Evolutionary conservation across 805 yeast species (phyloP).

Genomic region (Teunomyces funiuensis): DNA sequence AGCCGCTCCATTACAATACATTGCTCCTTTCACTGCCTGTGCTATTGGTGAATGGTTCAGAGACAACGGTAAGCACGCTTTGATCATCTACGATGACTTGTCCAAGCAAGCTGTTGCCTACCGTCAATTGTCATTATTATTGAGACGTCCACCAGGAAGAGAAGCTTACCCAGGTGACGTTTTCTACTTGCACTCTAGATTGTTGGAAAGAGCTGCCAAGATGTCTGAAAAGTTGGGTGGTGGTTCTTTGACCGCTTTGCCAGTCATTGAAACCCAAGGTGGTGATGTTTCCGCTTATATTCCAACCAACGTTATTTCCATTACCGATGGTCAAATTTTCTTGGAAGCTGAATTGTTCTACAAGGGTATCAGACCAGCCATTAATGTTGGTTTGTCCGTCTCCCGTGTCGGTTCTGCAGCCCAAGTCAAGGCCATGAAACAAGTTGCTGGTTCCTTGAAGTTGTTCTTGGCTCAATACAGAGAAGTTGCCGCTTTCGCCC

Average conservation of each 20-base stretch:
- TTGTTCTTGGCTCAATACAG: conserved; percentile 99
- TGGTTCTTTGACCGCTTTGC: conserved; percentile 95
- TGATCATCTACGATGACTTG: conserved; percentile 96
- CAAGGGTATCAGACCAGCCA: conserved; percentile 99
- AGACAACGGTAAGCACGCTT: conserved; percentile 98
- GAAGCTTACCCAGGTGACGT: conserved; percentile 98
- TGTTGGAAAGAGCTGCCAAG: conserved; percentile 97
- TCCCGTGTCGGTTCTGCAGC: conserved; percentile 99
- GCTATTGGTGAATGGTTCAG: conserved; percentile 99
- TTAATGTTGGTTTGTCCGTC: conserved; percentile 98
- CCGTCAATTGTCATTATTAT: conserved; percentile 97
- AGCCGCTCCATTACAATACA: conserved; percentile 99
- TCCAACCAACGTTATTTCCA: conserved; percentile 97
- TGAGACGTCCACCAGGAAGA: conserved; percentile 97
- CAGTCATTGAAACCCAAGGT: conserved; percentile 97
- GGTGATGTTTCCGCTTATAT: conserved; percentile 98
- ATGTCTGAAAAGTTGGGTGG: conserved; percentile 86
- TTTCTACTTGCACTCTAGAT: conserved; percentile 92
- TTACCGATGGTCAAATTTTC: conserved; percentile 97
- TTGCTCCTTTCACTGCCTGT: conserved; percentile 99
- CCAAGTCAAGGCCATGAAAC: conserved; percentile 99
- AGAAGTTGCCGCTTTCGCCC: conserved; percentile 99
- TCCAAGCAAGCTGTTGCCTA: conserved; percentile 99
- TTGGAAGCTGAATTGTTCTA: conserved; percentile 99
- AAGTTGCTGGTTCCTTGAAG: conserved; percentile 99